phyloP scores from a whole-genome alignment of 2,329 filamentous ascomycete species.

The Fusarium albosuccineum region DNA sequence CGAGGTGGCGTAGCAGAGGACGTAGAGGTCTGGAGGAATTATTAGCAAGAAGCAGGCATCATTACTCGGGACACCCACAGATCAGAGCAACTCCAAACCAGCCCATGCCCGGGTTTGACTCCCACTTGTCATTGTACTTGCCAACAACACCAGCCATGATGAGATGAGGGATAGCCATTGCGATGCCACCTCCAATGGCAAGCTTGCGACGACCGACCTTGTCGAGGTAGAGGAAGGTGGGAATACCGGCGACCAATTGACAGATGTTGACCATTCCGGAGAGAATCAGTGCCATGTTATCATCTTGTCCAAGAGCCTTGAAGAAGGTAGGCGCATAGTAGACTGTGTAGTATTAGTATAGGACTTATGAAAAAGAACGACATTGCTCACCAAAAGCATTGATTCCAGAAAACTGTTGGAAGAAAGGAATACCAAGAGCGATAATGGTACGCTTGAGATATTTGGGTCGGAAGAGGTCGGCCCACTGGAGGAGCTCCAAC shows the following conservation, averaged over 20 bases:
- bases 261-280: constrained; percentile 4
- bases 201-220: constrained; percentile 48
- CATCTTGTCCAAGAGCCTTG: neutral
- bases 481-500: constrained; percentile 60
- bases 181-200: constrained; percentile 35
- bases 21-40: constrained; percentile 17
- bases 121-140: constrained; percentile 34
- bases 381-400: neutral
- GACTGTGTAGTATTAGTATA: neutral
- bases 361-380: neutral
- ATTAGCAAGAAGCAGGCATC: neutral
- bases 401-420: neutral
- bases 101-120: constrained; percentile 25
- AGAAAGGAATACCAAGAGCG: neutral
- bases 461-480: constrained; percentile 60
- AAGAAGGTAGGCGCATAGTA: constrained; percentile 2
- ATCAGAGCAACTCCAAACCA: constrained; percentile 34
- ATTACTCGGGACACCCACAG: constrained; percentile 12
- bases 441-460: constrained; percentile 56
- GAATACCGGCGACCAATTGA: constrained; percentile 39
- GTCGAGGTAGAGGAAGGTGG: constrained; percentile 49
- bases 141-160: constrained; percentile 36
- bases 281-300: constrained; percentile 5
- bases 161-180: constrained; percentile 36
- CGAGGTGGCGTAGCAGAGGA: constrained; percentile 48